Evolutionary conservation across 2,329 filamentous ascomycete species (phyloP).

Genomic region (Claviceps sp.): DNA sequence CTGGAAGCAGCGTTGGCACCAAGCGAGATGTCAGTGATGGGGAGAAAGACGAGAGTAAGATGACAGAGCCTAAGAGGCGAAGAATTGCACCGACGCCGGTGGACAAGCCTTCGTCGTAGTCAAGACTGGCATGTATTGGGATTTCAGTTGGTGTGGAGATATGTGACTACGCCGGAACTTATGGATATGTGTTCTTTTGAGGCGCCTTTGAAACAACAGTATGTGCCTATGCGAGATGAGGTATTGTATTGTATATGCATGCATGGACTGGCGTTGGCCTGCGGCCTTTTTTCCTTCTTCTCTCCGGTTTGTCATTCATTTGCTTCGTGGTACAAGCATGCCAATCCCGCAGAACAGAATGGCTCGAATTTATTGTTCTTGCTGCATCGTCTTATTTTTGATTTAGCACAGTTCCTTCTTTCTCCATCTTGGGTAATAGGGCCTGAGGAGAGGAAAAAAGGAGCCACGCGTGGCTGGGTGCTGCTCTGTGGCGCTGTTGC

Average conservation of each 20-base stretch:
- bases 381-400: not conserved
- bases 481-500: not conserved
- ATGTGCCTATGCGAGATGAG: constrained; percentile 1
- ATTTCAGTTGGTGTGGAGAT: not conserved
- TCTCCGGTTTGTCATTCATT: not conserved
- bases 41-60: constrained; percentile 36
- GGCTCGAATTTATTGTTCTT: not conserved
- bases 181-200: not conserved
- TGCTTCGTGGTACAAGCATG: not conserved
- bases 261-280: constrained; percentile 17
- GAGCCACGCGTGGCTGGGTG: not conserved
- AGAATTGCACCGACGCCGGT: constrained; percentile 57
- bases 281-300: not conserved
- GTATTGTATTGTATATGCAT: constrained; percentile 9
- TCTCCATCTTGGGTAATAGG: not conserved
- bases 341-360: not conserved
- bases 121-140: not conserved
- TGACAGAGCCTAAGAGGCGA: constrained; percentile 47
- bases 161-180: not conserved
- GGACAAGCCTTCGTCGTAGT: constrained; percentile 6
- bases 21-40: constrained; percentile 46
- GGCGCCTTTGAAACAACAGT: not conserved
- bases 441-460: not conserved
- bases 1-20: constrained; percentile 23
- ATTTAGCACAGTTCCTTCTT: not conserved